Conservation (phyloP, 371 early-diverging fungal genomes). For the Neoconidiobolus thromboides region DNA sequence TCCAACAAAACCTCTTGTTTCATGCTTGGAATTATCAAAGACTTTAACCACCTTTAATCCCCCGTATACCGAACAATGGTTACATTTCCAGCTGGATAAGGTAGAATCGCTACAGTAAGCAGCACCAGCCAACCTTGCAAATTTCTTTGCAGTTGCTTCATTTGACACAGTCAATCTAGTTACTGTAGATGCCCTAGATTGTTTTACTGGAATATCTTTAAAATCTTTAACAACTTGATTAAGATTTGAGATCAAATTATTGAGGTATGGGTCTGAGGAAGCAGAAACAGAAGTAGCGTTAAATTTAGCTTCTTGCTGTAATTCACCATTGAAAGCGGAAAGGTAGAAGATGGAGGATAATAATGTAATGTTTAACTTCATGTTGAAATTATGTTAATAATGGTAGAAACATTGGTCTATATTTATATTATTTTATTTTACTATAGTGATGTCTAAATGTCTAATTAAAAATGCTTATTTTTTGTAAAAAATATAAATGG, state of each 20-base stretch:
- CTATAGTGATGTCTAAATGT: too few relatives aligned
- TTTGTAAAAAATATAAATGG: too few relatives aligned
- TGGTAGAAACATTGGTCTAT: too few relatives aligned
- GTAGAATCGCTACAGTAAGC: conserved; percentile 1
- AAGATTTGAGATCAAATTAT: not conserved
- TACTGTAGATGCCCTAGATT: not conserved
- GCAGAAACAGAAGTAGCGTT: too few relatives aligned
- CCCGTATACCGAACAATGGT: not conserved
- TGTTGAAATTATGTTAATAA: too few relatives aligned
- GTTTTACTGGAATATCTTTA: not conserved
- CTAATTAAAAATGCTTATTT: too few relatives aligned
- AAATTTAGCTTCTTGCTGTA: too few relatives aligned
- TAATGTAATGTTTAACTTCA: too few relatives aligned
- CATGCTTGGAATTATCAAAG: not conserved
- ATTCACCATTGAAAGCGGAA: too few relatives aligned
- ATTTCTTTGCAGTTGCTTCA: not conserved
- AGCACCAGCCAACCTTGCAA: not conserved
- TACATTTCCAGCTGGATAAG: not conserved
- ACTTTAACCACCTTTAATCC: not conserved
- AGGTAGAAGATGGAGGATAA: too few relatives aligned
- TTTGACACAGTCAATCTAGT: not conserved
- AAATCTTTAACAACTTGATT: not conserved
- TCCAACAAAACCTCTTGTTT: not conserved
- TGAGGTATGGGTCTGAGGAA: not conserved
- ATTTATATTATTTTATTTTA: too few relatives aligned